phyloP scores from a whole-genome alignment of 192 early-diverging fungal species.

The Kickxella alabastrina region DNA sequence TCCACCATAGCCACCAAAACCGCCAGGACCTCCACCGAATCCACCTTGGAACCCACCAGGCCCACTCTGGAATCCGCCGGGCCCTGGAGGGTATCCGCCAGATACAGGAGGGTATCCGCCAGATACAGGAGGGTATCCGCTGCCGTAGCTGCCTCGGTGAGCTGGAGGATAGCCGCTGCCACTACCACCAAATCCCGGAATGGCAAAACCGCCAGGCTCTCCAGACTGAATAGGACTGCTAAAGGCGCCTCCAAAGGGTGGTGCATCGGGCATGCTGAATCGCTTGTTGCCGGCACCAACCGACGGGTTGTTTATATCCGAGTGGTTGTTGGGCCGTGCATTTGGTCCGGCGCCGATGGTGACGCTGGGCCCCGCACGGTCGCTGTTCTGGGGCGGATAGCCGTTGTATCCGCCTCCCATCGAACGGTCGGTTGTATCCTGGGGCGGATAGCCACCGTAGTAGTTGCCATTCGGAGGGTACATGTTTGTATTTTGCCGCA shows the following conservation, averaged over 20 bases:
- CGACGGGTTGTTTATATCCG: constrained; percentile 21
- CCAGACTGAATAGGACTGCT: not conserved
- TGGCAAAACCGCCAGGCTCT: not conserved
- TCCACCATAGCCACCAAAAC: not conserved
- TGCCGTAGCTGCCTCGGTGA: not conserved
- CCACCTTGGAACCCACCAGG: not conserved
- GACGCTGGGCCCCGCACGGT: not conserved
- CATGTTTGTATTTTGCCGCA: not conserved
- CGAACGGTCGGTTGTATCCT: no score
- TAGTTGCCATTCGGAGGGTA: not conserved
- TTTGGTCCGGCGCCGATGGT: not conserved
- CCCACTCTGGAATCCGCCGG: not conserved
- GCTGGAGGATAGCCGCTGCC: not conserved
- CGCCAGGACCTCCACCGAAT: not conserved
- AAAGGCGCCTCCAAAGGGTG: not conserved
- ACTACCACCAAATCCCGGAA: not conserved
- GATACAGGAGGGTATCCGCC: not conserved
- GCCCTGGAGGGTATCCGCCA: not conserved
- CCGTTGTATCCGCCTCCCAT: constrained; percentile 1
- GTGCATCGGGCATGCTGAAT: constrained; percentile 22
- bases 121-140: not conserved
- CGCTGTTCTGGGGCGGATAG: constrained; percentile 10
- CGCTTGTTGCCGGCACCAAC: constrained; percentile 20
- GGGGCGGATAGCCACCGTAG: no score
- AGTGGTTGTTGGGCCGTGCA: not conserved